Evolutionary conservation across 345 rosid species (phyloP).

Genomic region (Moricandia arvensis): DNA sequence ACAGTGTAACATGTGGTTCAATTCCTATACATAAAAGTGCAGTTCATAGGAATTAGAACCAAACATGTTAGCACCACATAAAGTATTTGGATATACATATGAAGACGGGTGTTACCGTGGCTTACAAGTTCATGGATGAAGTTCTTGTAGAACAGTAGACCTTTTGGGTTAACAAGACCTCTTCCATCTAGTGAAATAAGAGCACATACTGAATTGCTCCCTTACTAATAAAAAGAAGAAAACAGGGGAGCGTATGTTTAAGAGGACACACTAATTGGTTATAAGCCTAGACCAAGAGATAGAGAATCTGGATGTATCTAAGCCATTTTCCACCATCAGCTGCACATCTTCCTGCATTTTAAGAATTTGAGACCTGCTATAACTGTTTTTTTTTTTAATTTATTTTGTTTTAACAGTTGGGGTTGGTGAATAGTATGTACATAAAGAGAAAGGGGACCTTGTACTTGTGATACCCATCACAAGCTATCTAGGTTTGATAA

Average conservation of each 20-base stretch:
- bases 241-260: not conserved
- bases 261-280: constrained; percentile 45
- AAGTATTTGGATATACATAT: not conserved
- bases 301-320: constrained; percentile 66
- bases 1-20: constrained; percentile 54
- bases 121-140: constrained; percentile 45
- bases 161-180: constrained; percentile 55
- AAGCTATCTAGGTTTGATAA: too few relatives aligned
- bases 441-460: too few relatives aligned
- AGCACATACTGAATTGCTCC: not conserved
- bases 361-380: too few relatives aligned
- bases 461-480: too few relatives aligned
- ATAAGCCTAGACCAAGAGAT: constrained; percentile 79
- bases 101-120: constrained; percentile 37
- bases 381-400: too few relatives aligned
- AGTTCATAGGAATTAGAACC: not conserved
- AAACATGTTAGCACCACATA: not conserved
- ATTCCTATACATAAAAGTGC: constrained; percentile 41
- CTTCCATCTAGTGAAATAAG: constrained; percentile 45
- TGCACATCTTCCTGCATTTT: constrained; percentile 66
- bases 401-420: too few relatives aligned
- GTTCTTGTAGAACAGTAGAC: constrained; percentile 50
- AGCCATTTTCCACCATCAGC: constrained; percentile 58
- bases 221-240: not conserved
- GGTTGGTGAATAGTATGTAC: too few relatives aligned